phyloP scores from a whole-genome alignment of 352 stramenopile species.

The Pythium sukuiense region DNA sequence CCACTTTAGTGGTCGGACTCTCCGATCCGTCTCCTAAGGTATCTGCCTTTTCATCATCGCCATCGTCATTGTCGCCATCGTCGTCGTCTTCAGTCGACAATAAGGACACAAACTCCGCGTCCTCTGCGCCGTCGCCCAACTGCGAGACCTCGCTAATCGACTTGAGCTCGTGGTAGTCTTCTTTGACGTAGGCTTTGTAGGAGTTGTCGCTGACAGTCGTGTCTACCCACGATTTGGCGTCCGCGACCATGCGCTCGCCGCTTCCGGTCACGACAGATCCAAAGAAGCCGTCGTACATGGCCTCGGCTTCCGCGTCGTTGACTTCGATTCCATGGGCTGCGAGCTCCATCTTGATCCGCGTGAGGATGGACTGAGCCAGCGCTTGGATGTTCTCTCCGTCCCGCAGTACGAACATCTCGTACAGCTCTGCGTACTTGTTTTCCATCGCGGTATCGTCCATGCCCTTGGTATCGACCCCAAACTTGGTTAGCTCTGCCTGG shows the following conservation, averaged over 20 bases:
- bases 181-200: constrained; percentile 53
- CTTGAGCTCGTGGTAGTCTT: constrained; percentile 65
- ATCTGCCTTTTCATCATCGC: constrained; percentile 2
- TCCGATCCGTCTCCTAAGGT: not conserved
- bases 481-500: constrained; percentile 54
- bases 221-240: constrained; percentile 71
- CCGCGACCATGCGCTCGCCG: constrained; percentile 59
- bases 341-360: constrained; percentile 70
- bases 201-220: constrained; percentile 39
- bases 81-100: constrained; percentile 42
- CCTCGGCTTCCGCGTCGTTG: constrained; percentile 54
- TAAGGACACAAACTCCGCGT: constrained; percentile 64
- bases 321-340: constrained; percentile 55
- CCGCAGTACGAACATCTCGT: constrained; percentile 66
- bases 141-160: constrained; percentile 50
- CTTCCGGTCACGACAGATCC: constrained; percentile 47
- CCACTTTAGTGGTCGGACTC: constrained; percentile 1
- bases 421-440: constrained; percentile 55
- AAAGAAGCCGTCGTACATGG: constrained; percentile 68
- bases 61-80: constrained; percentile 20
- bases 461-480: constrained; percentile 35
- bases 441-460: constrained; percentile 25
- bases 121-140: constrained; percentile 41
- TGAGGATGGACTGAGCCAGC: constrained; percentile 53
- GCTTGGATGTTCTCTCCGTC: constrained; percentile 67